Evolutionary conservation across 345 rosid genomes (phyloP).

Genomic region (Lepidium sativum): DNA sequence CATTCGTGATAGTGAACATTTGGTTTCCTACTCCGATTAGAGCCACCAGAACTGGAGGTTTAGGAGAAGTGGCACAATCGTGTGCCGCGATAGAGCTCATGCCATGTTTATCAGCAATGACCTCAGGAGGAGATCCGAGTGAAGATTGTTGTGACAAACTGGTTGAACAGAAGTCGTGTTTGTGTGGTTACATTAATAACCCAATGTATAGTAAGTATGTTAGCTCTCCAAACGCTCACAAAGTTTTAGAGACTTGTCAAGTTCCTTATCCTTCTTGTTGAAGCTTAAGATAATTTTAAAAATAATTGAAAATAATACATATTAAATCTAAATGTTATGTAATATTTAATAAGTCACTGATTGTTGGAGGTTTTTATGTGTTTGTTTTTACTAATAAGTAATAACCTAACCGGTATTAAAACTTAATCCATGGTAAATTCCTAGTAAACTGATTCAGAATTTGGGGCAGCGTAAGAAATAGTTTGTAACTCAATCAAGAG

Average conservation of each 20-base stretch:
- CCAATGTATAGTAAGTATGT: conserved; percentile 12
- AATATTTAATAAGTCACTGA: no score
- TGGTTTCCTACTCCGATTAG: background rate
- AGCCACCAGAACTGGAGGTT: background rate
- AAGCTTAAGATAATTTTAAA: background rate
- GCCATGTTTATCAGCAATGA: conserved; percentile 20
- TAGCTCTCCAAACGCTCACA: conserved; percentile 24
- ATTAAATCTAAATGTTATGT: no score
- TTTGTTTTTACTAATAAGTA: no score
- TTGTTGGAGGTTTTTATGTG: no score
- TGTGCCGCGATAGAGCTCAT: conserved; percentile 19
- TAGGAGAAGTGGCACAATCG: background rate
- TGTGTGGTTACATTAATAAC: conserved; percentile 24
- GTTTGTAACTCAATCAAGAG: no score
- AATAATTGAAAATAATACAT: conserved; percentile 2
- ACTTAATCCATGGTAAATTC: no score
- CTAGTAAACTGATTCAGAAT: no score
- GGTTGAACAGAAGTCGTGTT: conserved; percentile 24
- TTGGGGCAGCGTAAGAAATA: no score
- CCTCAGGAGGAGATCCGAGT: background rate
- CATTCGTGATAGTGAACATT: background rate
- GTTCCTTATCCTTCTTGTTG: background rate
- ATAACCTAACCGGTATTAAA: no score
- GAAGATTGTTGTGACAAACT: conserved; percentile 20
- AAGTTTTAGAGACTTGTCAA: background rate